Base-by-base conservation (phyloP, 345 rosid species). In the Excoecaria cochinchinensis region DNA sequence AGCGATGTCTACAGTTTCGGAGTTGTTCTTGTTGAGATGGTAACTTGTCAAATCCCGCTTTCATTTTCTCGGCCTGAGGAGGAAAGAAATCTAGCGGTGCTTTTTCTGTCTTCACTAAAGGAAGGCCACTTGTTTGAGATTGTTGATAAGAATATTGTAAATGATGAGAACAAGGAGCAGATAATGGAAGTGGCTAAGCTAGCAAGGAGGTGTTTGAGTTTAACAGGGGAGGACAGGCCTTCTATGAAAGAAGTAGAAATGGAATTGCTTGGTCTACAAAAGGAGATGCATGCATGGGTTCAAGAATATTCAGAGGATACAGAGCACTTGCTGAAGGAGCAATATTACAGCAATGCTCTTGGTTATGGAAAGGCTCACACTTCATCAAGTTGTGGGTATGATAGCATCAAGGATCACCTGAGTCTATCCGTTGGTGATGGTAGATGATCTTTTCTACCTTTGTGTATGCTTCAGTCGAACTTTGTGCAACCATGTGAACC, bases 1-100 rank as follows among this genome's bases (percentile, higher is more conserved):
- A 88, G 89, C 10, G 88, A 88, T 73, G 88, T 86, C 4, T 88
- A 86, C 15, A 85, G 86, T 69, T 88, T 88, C 19, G 87, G 89
- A 3, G 83, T 86, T 10, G 80, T 88, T 7, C 82, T 88, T 2
- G 73, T 73, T 22, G 89, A 88, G 67, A 67, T 88, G 0, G 38
- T 86, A 7, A 76, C 86, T 0, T 68, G 85, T 8, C 61, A 69
- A 78, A 85, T 81, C 19, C 80, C 83, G 17, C 24, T 86, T 67
- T 72, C 76, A 6, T 76, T 78, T 17, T 75, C 70, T 4, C 19
- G 70, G 39, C 71, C 79, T 0, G 87, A 71, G 11, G 74, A 55
- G 5, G 74, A 83, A 17, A 77, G 80, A 58, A 84, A 74, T 70
- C 11, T 83, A 1, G 88, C 71, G 6, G 76, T 42, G 51, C 75